Conservation (phyloP, 140 eudicot genomes). For the Ambrosia hybrid region DNA sequence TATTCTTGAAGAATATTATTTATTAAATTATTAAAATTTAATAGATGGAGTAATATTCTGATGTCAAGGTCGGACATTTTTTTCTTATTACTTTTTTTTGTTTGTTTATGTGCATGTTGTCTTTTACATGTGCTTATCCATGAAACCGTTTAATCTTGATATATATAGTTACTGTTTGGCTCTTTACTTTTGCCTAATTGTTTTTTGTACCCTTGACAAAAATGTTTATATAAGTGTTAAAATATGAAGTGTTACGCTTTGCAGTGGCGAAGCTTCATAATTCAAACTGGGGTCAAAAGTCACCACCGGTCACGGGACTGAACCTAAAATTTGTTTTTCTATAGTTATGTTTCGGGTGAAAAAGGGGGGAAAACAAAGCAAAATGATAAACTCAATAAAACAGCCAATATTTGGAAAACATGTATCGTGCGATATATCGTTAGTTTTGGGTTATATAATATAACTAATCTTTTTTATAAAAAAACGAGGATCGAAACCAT, state of each 20-base stretch:
- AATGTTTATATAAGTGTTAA: neutral
- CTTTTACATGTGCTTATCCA: conserved; percentile 2
- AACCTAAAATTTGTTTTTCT: no score
- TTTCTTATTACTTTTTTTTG: conserved; percentile 15
- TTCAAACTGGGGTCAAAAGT: no score
- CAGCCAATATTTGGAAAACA: no score
- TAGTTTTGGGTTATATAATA: neutral
- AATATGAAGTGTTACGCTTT: neutral
- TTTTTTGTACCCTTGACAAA: neutral
- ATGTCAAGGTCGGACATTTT: conserved; percentile 25
- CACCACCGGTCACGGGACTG: no score
- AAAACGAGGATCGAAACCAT: no score
- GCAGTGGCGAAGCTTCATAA: no score
- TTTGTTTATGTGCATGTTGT: conserved; percentile 14
- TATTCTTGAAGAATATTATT: conserved; percentile 38
- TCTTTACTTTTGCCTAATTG: conserved; percentile 9
- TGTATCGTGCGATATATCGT: no score
- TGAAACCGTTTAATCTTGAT: neutral
- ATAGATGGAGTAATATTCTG: conserved; percentile 21
- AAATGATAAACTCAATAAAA: no score
- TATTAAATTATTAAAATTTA: neutral
- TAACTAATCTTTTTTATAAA: no score
- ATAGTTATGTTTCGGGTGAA: no score
- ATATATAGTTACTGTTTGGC: conserved; percentile 6
- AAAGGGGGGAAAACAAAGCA: no score